A percentile compares a stretch with the other conserved stretches of the same genome.
phyloP scores from a whole-genome alignment of 2,329 filamentous ascomycete genomes.

The Exophiala xenobiotica region DNA sequence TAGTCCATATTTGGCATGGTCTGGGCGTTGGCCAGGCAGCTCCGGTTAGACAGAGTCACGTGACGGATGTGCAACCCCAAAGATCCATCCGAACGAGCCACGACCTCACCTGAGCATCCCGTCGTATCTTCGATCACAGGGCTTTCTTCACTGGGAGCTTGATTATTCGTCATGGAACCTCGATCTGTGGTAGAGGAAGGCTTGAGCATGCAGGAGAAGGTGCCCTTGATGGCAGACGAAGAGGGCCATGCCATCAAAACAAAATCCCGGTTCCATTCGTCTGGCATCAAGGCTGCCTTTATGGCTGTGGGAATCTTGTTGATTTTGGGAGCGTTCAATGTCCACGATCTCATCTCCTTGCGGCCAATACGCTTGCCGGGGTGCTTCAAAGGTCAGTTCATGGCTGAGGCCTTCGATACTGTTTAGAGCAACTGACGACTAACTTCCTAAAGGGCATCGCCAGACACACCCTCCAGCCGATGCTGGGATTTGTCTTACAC shows the following conservation, averaged over 20 bases:
- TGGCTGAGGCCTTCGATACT: too few relatives aligned
- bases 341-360: neutral
- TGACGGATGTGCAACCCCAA: neutral
- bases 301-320: neutral
- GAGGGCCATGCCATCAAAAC: neutral
- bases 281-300: neutral
- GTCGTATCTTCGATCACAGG: neutral
- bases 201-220: neutral
- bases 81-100: neutral
- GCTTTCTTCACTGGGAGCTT: neutral
- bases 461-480: neutral
- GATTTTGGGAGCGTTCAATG: neutral
- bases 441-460: neutral
- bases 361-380: neutral
- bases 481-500: slow-evolving; percentile 52
- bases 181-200: neutral
- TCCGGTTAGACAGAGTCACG: too few relatives aligned
- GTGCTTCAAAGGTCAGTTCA: neutral
- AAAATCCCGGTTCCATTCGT: neutral
- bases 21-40: neutral
- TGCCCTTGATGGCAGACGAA: neutral
- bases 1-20: neutral
- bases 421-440: neutral
- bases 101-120: neutral
- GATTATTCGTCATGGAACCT: neutral